Evolutionary conservation across 305 asterid genomes (phyloP).

Genomic region (Fraxinus xanthoxyloides): DNA sequence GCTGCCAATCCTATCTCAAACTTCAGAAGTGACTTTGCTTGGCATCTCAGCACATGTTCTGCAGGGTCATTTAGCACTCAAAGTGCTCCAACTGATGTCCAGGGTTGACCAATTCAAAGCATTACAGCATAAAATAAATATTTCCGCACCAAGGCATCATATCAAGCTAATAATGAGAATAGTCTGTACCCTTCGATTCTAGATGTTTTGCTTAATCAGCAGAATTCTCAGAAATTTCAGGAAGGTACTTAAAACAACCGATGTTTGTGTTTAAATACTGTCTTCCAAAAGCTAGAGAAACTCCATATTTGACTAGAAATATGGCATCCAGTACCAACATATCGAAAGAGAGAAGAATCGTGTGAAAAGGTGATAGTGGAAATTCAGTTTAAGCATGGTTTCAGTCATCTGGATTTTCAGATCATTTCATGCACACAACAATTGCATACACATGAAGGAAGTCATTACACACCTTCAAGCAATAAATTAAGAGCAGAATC

Average conservation of each 20-base stretch:
- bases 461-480: constrained; percentile 50
- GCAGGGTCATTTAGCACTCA: background rate
- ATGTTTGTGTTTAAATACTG: background rate
- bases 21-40: background rate
- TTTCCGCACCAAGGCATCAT: background rate
- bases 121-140: background rate
- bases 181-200: background rate
- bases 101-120: background rate
- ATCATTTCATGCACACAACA: background rate
- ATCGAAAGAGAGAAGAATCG: background rate
- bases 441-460: background rate
- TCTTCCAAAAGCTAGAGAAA: background rate
- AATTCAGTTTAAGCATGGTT: constrained; percentile 1
- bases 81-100: background rate
- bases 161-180: background rate
- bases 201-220: background rate
- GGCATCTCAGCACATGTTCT: background rate
- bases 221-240: background rate
- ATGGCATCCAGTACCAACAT: background rate
- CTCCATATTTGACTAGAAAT: background rate
- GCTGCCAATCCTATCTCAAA: background rate
- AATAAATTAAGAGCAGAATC: constrained; percentile 48
- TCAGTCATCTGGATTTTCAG: background rate
- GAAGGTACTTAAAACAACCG: background rate
- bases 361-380: background rate